Percentiles rank a stretch among this genome's conserved stretches.
Evolutionary conservation across 805 yeast genomes (phyloP).

Genomic region (Candida montana): DNA sequence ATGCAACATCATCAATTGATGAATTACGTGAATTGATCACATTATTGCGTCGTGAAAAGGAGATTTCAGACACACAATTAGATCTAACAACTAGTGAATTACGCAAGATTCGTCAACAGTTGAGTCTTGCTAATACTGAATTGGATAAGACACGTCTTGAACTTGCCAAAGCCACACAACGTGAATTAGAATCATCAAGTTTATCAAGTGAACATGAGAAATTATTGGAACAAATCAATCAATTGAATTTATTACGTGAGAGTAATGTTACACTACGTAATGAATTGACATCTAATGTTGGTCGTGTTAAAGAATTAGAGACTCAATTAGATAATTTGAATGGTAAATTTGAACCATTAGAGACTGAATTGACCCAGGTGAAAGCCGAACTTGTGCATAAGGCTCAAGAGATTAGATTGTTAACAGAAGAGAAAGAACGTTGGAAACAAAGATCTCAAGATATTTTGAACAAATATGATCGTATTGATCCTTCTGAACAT

Average conservation of each 20-base stretch:
- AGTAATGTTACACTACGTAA: constrained; percentile 59
- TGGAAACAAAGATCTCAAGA: constrained; percentile 53
- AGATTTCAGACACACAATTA: constrained; percentile 56
- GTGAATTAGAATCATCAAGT: constrained; percentile 22
- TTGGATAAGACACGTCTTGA: constrained; percentile 49
- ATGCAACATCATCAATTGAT: constrained; percentile 11
- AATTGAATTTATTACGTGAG: constrained; percentile 59
- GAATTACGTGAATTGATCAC: constrained; percentile 50
- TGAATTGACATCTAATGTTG: constrained; percentile 35
- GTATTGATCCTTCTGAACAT: constrained; percentile 43
- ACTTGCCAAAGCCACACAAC: constrained; percentile 33
- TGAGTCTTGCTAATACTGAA: constrained; percentile 43
- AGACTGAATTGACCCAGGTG: constrained; percentile 32
- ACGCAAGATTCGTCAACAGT: constrained; percentile 43
- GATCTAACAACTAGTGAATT: constrained; percentile 50
- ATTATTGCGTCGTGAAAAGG: constrained; percentile 70
- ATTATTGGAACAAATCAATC: constrained; percentile 49
- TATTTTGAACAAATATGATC: constrained; percentile 38
- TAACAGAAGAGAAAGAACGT: constrained; percentile 50
- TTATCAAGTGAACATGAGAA: constrained; percentile 36
- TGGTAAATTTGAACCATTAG: constrained; percentile 40
- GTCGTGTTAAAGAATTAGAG: constrained; percentile 36
- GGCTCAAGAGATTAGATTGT: constrained; percentile 41
- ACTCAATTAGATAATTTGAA: constrained; percentile 28
- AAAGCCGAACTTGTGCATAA: constrained; percentile 42